Percentiles rank a stretch among this genome's conserved stretches.
Conservation (phyloP, 2,329 filamentous ascomycete species). For the Exophiala bonariae region DNA sequence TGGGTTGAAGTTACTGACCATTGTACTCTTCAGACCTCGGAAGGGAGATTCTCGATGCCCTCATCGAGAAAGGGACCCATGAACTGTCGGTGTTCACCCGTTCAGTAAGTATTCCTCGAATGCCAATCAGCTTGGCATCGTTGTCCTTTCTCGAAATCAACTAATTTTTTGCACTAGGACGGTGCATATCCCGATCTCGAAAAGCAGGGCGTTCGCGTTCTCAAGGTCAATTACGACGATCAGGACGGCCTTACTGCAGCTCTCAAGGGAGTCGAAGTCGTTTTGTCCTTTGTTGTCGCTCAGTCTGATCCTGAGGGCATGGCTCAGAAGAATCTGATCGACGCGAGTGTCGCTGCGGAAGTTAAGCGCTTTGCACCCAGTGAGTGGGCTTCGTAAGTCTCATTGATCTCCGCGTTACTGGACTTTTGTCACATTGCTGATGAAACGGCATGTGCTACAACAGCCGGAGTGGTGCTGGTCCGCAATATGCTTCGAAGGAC, state of each 20-base stretch:
- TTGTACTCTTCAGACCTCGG: conserved; percentile 48
- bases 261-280: conserved; percentile 10
- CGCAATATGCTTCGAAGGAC: conserved; percentile 55
- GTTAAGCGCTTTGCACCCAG: conserved; percentile 35
- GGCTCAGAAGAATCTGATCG: conserved; percentile 28
- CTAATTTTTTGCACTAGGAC: too few relatives aligned
- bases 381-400: conserved; percentile 31
- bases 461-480: conserved; percentile 25
- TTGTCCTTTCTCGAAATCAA: too few relatives aligned
- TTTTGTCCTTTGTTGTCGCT: conserved; percentile 18
- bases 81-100: conserved; percentile 55
- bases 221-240: conserved; percentile 15
- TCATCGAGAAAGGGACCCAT: conserved; percentile 52
- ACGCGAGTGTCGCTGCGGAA: conserved; percentile 31
- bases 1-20: conserved; percentile 3
- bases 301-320: conserved; percentile 1
- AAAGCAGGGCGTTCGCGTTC: conserved; percentile 27
- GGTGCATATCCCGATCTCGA: too few relatives aligned
- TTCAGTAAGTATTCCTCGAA: conserved; percentile 34
- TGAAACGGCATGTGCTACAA: too few relatives aligned
- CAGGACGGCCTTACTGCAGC: conserved; percentile 8
- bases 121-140: too few relatives aligned
- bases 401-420: too few relatives aligned
- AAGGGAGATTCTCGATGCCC: conserved; percentile 52
- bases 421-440: too few relatives aligned